A percentile compares a stretch with the other conserved stretches of the same genome.
These are phyloP conservation scores for Kwoniella heveanensis DNA, from an alignment of 768 basidiomycete genomes.

Conservation along the genomic window DNA sequence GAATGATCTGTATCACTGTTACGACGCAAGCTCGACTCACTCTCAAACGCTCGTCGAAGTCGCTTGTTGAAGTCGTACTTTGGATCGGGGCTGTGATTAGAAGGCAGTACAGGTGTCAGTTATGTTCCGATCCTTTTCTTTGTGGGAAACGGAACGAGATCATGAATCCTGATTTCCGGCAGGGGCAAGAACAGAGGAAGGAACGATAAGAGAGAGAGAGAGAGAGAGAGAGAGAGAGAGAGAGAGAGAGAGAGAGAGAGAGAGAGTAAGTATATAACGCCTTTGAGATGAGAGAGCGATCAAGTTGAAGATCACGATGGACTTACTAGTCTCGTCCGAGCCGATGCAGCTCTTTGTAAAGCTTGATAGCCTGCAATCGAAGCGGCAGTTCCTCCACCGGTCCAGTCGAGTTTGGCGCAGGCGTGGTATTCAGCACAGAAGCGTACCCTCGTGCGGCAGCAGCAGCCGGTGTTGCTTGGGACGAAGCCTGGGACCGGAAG, in stretches of 20 bases:
- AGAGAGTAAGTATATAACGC: background rate
- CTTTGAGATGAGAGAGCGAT: too few species aligned
- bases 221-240: too few species aligned
- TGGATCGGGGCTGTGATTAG: slow-evolving; percentile 49
- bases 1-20: too few species aligned
- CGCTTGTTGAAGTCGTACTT: slow-evolving; percentile 54
- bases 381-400: slow-evolving; percentile 17
- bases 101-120: background rate
- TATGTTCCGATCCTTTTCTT: too few species aligned
- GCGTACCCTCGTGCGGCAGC: slow-evolving; percentile 11
- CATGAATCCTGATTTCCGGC: too few species aligned
- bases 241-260: background rate
- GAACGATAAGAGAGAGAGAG: too few species aligned
- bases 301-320: too few species aligned
- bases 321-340: slow-evolving; percentile 21
- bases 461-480: background rate
- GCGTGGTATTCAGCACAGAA: slow-evolving; percentile 10
- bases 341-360: slow-evolving; percentile 54
- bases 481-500: background rate
- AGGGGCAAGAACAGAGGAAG: too few species aligned
- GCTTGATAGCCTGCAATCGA: slow-evolving; percentile 50
- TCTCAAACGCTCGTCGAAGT: slow-evolving; percentile 53
- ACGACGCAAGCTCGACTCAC: slow-evolving; percentile 35
- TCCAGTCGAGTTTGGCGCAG: background rate
- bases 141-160: too few species aligned